Conservation (phyloP, 768 basidiomycete genomes). For the Russula ochroleuca region DNA sequence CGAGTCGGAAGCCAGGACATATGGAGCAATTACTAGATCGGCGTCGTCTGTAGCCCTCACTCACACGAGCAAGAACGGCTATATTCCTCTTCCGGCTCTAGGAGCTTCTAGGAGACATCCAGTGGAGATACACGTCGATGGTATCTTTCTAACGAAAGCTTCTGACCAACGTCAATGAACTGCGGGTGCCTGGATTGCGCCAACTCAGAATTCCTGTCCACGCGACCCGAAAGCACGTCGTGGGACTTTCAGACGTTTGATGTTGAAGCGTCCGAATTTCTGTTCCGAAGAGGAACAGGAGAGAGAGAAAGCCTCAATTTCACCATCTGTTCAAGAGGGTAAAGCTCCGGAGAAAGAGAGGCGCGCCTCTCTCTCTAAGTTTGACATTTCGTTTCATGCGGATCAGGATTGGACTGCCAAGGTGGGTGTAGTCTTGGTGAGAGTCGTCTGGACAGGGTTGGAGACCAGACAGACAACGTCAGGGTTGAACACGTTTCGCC, state of each 20-base stretch:
- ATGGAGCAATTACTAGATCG: neutral
- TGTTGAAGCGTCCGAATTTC: neutral
- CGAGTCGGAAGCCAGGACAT: no score
- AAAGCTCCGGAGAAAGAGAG: neutral
- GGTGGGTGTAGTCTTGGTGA: no score
- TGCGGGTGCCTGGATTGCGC: neutral
- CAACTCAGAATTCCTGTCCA: neutral
- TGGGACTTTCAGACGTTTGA: neutral
- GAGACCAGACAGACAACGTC: no score
- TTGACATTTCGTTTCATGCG: neutral
- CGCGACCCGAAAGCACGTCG: slow-evolving; percentile 2
- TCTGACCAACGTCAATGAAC: neutral
- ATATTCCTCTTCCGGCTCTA: no score
- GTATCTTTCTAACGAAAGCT: slow-evolving; percentile 2
- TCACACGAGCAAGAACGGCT: no score
- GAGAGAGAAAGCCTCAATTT: neutral
- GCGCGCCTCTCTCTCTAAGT: neutral
- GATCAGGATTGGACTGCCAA: neutral
- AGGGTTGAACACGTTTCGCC: neutral
- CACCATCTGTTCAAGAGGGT: neutral
- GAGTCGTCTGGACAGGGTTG: no score
- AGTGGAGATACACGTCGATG: neutral
- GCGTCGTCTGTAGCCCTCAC: neutral
- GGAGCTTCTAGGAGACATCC: neutral
- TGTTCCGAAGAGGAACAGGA: slow-evolving; percentile 3